Percentiles rank a stretch among this genome's conserved stretches.
Conservation (phyloP, 345 rosid genomes). For the Jatropha curcas region DNA sequence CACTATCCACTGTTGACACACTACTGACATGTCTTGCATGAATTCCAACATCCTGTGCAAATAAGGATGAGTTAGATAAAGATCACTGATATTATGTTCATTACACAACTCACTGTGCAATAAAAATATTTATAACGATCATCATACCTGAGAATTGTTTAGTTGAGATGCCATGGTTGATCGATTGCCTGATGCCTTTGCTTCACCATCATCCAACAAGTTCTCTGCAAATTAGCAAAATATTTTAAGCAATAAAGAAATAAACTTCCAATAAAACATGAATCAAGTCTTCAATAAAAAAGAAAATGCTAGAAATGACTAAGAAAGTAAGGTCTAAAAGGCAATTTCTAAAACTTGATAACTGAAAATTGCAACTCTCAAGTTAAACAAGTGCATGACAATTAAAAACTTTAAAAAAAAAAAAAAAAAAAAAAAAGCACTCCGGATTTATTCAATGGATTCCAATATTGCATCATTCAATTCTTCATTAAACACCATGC, state of each 20-base stretch:
- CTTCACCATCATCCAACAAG: constrained; percentile 52
- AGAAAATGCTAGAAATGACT: too few relatives aligned
- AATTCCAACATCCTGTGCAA: constrained; percentile 65
- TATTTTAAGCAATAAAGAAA: not conserved
- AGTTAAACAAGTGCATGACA: too few relatives aligned
- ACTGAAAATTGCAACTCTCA: not conserved
- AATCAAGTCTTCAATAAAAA: not conserved
- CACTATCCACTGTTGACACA: constrained; percentile 88
- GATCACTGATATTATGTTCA: not conserved
- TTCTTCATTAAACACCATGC: too few relatives aligned
- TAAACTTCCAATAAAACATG: not conserved
- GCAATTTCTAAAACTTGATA: too few relatives aligned
- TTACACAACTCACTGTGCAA: not conserved
- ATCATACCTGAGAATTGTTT: constrained; percentile 52
- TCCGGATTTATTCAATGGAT: too few relatives aligned
- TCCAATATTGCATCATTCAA: too few relatives aligned
- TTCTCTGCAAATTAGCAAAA: constrained; percentile 43
- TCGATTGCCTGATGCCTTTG: constrained; percentile 40
- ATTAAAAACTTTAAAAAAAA: too few relatives aligned
- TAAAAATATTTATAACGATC: not conserved
- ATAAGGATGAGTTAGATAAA: constrained; percentile 22
- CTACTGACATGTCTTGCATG: constrained; percentile 94
- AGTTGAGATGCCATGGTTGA: constrained; percentile 52
- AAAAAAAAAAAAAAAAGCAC: too few relatives aligned
- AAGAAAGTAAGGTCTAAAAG: not conserved